phyloP scores from a whole-genome alignment of 495 filamentous ascomycete species.

The Evernia prunastri region DNA sequence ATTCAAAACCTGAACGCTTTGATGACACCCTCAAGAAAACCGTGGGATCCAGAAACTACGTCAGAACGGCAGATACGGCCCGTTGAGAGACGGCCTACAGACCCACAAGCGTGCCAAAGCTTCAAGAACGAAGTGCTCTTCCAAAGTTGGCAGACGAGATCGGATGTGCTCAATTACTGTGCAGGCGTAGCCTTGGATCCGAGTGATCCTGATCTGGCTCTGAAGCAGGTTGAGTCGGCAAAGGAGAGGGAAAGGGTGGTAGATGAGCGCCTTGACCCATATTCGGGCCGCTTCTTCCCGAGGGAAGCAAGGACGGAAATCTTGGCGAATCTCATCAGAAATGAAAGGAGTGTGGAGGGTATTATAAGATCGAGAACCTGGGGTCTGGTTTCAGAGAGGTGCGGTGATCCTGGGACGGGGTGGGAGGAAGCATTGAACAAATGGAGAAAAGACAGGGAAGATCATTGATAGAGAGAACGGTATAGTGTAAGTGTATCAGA shows the following conservation, averaged over 20 bases:
- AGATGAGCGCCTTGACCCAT: slow-evolving; percentile 88
- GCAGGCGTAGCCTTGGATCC: slow-evolving; percentile 86
- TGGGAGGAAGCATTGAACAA: slow-evolving; percentile 60
- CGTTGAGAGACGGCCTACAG: slow-evolving; percentile 41
- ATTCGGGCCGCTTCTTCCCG: slow-evolving; percentile 78
- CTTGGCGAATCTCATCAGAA: slow-evolving; percentile 68
- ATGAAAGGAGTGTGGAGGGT: slow-evolving; percentile 78
- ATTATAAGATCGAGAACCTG: slow-evolving; percentile 82
- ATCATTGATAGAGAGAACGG: neutral
- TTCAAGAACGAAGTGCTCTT: slow-evolving; percentile 82
- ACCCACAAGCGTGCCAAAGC: slow-evolving; percentile 51
- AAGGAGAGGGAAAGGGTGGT: slow-evolving; percentile 68
- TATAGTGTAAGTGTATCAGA: slow-evolving; percentile 1
- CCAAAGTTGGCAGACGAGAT: slow-evolving; percentile 79
- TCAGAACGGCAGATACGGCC: slow-evolving; percentile 47
- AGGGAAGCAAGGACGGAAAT: slow-evolving; percentile 77
- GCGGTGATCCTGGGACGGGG: slow-evolving; percentile 48
- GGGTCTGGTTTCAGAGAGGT: slow-evolving; percentile 73
- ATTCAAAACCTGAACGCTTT: slow-evolving; percentile 89
- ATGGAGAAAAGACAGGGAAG: slow-evolving; percentile 50
- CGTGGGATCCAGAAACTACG: slow-evolving; percentile 80
- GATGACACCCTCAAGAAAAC: slow-evolving; percentile 60
- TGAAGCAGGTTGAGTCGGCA: slow-evolving; percentile 63
- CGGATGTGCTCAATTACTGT: slow-evolving; percentile 85
- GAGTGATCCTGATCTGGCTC: slow-evolving; percentile 70